Conservation (phyloP, 228 moss, liverwort and hornwort species). For the Sphagnum magellanicum region DNA sequence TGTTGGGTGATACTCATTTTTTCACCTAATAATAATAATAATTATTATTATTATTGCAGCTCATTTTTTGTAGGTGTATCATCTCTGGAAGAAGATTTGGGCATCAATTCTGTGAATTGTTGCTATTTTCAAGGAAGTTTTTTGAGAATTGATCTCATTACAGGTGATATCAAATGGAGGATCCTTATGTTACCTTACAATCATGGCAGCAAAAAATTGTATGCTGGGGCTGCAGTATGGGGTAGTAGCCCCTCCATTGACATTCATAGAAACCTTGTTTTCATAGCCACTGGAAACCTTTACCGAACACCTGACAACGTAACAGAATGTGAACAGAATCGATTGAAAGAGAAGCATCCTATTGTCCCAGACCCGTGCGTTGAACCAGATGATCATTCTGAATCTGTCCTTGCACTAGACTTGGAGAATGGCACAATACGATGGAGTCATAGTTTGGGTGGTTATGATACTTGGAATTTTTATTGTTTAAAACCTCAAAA, state of each 20-base stretch:
- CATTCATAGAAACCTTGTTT: background rate
- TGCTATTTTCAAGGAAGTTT: constrained; percentile 13
- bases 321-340: constrained; percentile 1
- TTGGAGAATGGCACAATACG: constrained; percentile 1
- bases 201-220: background rate
- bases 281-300: constrained; percentile 11
- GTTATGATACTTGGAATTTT: background rate
- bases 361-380: constrained; percentile 7
- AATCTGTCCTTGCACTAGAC: constrained; percentile 6
- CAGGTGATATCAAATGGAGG: constrained; percentile 5
- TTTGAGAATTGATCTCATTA: constrained; percentile 5
- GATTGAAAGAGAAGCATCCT: constrained; percentile 1
- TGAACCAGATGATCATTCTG: background rate
- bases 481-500: background rate
- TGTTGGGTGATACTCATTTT: background rate
- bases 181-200: constrained; percentile 11
- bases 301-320: constrained; percentile 6
- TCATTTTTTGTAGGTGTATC: constrained; percentile 11
- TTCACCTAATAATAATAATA: background rate
- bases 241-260: constrained; percentile 16
- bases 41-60: background rate
- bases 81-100: constrained; percentile 3
- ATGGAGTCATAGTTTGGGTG: constrained; percentile 3
- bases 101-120: background rate
- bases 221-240: constrained; percentile 11